These are phyloP conservation scores for Cetraspora pellucida DNA, from an alignment of 192 early-diverging fungal genomes.

Conservation along the genomic window DNA sequence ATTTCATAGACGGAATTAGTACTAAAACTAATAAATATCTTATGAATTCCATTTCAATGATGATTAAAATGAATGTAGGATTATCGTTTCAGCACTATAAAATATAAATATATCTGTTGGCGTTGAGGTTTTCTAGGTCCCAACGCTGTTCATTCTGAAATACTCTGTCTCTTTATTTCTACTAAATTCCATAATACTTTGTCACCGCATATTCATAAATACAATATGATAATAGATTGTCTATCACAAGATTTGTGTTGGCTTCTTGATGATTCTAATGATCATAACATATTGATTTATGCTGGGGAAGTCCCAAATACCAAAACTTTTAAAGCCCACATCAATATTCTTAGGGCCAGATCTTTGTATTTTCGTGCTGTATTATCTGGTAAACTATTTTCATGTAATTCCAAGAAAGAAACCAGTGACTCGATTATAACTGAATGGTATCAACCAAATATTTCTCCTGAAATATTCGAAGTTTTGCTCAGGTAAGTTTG, in stretches of 20 bases:
- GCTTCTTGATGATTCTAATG: conserved; percentile 9
- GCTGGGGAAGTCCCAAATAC: conserved; percentile 7
- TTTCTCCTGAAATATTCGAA: conserved; percentile 22
- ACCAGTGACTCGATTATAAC: neutral
- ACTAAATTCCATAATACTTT: too few species aligned
- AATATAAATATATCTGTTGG: too few species aligned
- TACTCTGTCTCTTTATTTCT: too few species aligned
- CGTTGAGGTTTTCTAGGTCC: too few species aligned
- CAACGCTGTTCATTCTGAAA: too few species aligned
- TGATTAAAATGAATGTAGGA: too few species aligned
- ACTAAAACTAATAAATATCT: too few species aligned
- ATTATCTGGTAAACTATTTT: neutral
- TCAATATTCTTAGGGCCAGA: neutral
- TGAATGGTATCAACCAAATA: conserved; percentile 13
- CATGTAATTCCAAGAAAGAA: too few species aligned
- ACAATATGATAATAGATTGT: neutral
- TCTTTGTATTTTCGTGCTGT: conserved; percentile 22
- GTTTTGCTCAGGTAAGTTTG: conserved; percentile 4
- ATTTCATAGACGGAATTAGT: too few species aligned
- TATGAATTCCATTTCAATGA: too few species aligned
- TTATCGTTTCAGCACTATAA: too few species aligned
- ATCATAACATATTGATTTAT: conserved; percentile 2
- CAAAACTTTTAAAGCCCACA: conserved; percentile 17
- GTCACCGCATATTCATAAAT: neutral
- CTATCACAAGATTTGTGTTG: neutral